Conservation (phyloP, 2,329 filamentous ascomycete species). For the Penicillium sp. region DNA sequence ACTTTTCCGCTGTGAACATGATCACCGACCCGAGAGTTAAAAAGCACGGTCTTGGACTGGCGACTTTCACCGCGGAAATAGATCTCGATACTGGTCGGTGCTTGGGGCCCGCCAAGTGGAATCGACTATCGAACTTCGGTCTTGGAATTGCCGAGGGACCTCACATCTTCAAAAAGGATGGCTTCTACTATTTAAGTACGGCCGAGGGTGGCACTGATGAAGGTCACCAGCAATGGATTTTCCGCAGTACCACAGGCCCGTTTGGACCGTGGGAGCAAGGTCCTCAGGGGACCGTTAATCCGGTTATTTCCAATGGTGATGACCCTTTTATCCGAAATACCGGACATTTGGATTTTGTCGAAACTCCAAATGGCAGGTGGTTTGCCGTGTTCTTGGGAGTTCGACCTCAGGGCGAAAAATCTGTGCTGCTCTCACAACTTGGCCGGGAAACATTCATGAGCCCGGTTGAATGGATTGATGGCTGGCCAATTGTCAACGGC, state of each 20-base stretch:
- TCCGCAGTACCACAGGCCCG: not conserved
- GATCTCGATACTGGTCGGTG: not conserved
- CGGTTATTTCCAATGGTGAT: not conserved
- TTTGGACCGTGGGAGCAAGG: not conserved
- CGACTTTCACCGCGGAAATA: not conserved
- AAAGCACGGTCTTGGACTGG: not conserved
- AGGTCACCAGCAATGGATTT: not conserved
- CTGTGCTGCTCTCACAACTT: not conserved
- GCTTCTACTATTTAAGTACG: conserved; percentile 9
- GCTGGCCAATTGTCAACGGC: not conserved
- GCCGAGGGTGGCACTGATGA: not conserved
- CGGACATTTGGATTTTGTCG: not conserved
- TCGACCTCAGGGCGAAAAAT: not conserved
- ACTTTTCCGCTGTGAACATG: not conserved
- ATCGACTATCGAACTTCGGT: not conserved
- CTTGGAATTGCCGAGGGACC: conserved; percentile 49
- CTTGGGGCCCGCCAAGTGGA: not conserved
- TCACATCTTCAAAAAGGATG: conserved; percentile 55
- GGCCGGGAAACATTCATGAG: not conserved
- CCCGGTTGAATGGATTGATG: not conserved
- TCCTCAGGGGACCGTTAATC: not conserved
- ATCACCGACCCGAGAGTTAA: not conserved
- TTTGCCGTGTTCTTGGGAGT: not conserved
- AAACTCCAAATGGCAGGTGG: not conserved
- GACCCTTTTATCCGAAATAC: not conserved